Evolutionary conservation across 73 alveolate genomes (phyloP).

Genomic region (Tetrahymena malaccensis): DNA sequence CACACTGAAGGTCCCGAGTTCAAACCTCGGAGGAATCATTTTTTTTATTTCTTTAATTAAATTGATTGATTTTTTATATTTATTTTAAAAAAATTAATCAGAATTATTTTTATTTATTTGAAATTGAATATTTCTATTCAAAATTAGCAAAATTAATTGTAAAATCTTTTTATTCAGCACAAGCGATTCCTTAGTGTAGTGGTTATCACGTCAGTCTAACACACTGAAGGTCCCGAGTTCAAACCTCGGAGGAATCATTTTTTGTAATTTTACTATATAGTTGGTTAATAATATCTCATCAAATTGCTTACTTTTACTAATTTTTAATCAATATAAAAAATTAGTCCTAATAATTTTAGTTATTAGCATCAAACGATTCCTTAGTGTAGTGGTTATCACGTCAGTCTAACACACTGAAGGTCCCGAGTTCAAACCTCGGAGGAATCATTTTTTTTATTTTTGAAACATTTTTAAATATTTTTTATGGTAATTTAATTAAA

Average conservation of each 20-base stretch:
- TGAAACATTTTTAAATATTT: too few species aligned
- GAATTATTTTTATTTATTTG: too few species aligned
- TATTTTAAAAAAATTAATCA: too few species aligned
- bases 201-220: too few species aligned
- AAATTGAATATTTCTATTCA: too few species aligned
- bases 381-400: constrained; percentile 1
- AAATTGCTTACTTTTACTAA: too few species aligned
- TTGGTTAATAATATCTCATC: too few species aligned
- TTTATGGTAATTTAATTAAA: too few species aligned
- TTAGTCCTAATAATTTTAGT: background rate
- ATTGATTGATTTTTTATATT: too few species aligned
- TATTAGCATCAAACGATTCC: background rate
- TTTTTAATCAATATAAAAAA: too few species aligned
- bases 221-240: constrained; percentile 1
- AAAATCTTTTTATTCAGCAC: background rate
- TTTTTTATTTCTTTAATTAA: background rate
- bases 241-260: background rate
- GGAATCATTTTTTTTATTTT: background rate
- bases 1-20: too few species aligned
- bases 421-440: constrained; percentile 3
- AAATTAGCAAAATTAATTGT: background rate
- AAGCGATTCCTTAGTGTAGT: background rate
- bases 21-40: background rate
- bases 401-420: constrained; percentile 1
- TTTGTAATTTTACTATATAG: background rate